Evolutionary conservation across 139 green algal genomes (phyloP).

Genomic region (Picochlorum sp.): DNA sequence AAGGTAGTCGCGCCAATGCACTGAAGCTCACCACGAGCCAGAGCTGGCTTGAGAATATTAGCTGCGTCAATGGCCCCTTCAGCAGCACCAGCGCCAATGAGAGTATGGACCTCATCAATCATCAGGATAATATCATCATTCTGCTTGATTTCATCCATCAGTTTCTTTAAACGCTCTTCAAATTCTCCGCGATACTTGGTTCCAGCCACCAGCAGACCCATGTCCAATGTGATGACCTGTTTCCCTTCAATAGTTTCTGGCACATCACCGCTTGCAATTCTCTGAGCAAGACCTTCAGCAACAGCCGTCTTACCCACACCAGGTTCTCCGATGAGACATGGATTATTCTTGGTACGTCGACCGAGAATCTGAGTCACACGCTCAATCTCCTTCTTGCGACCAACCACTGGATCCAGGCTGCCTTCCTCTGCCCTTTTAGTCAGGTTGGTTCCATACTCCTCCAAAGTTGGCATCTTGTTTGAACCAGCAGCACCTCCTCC

Average conservation of each 20-base stretch:
- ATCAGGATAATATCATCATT: slow-evolving; percentile 97
- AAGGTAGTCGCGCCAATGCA: slow-evolving; percentile 98
- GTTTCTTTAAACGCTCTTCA: slow-evolving; percentile 99
- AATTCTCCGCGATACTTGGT: slow-evolving; percentile 99
- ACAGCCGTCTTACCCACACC: slow-evolving; percentile 98
- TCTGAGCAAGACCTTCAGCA: slow-evolving; percentile 93
- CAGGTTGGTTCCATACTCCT: slow-evolving; percentile 98
- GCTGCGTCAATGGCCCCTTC: slow-evolving; percentile 98
- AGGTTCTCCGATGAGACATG: slow-evolving; percentile 96
- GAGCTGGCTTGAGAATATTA: slow-evolving; percentile 98
- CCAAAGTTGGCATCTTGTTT: slow-evolving; percentile 97
- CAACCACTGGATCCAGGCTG: slow-evolving; percentile 96
- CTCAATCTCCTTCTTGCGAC: slow-evolving; percentile 94
- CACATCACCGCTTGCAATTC: slow-evolving; percentile 86
- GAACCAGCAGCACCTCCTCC: slow-evolving; percentile 56
- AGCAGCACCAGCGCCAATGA: slow-evolving; percentile 94
- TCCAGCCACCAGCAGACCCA: slow-evolving; percentile 96
- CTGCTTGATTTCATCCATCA: slow-evolving; percentile 99
- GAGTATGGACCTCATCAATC: slow-evolving; percentile 85
- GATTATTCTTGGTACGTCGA: slow-evolving; percentile 97
- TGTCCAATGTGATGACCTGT: slow-evolving; percentile 96
- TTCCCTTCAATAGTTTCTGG: slow-evolving; percentile 99
- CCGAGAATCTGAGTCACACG: slow-evolving; percentile 98
- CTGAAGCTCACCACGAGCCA: slow-evolving; percentile 96
- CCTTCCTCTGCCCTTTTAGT: slow-evolving; percentile 90